Conservation (phyloP, 257 asterid genomes). For the Ocimum tenuiflorum region DNA sequence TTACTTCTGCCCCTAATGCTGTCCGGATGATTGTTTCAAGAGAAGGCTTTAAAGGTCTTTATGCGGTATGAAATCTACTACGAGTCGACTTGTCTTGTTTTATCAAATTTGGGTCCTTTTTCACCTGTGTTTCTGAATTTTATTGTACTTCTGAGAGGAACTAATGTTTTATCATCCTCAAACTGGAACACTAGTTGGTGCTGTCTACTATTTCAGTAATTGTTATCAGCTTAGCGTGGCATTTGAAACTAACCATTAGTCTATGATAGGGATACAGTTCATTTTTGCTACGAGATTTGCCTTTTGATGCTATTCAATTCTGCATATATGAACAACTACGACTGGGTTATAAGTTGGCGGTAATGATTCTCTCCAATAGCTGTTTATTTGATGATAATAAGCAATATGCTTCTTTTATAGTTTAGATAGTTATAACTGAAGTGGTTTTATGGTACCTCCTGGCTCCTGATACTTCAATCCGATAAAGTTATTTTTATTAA, state of each 20-base stretch:
- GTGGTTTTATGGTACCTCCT: neutral
- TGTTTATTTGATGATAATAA: neutral
- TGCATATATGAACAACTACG: conserved; percentile 92
- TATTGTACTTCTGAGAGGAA: conserved; percentile 1
- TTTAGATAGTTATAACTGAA: conserved; percentile 8
- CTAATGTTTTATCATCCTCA: neutral
- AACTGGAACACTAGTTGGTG: conserved; percentile 6
- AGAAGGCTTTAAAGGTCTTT: conserved; percentile 89
- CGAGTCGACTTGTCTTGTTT: neutral
- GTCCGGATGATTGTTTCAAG: conserved; percentile 69
- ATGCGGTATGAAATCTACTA: conserved; percentile 55
- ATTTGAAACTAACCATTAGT: neutral
- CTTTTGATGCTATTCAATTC: conserved; percentile 76
- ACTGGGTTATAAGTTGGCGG: conserved; percentile 84
- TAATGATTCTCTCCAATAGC: conserved; percentile 32
- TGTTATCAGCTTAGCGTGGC: conserved; percentile 8
- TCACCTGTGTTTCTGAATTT: neutral
- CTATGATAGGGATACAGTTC: conserved; percentile 75
- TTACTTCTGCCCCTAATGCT: conserved; percentile 86
- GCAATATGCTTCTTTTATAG: neutral
- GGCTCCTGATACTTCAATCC: neutral
- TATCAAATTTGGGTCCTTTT: neutral
- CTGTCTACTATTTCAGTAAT: neutral
- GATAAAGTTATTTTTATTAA: neutral
- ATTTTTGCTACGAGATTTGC: conserved; percentile 70